Percentiles rank a stretch among this genome's conserved stretches.
These are phyloP conservation scores for Saccharomyces hybrid DNA, from an alignment of 1,139 yeast species.

Conservation along the genomic window DNA sequence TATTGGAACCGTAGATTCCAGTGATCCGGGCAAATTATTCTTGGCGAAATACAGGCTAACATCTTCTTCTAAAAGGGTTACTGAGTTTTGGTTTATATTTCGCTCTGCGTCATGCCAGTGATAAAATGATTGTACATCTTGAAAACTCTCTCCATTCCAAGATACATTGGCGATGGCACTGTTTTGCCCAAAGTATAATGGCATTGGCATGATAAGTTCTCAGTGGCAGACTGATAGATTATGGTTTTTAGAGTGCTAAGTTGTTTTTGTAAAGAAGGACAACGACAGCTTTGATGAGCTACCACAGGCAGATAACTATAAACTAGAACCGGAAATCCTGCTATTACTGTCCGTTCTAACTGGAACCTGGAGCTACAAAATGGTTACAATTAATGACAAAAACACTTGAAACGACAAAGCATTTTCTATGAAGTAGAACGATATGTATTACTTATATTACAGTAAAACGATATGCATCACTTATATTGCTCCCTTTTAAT, in stretches of 20 bases:
- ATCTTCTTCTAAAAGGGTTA: not conserved
- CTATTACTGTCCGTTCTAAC: not conserved
- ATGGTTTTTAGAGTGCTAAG: not conserved
- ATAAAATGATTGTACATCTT: not conserved
- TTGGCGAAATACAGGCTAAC: not conserved
- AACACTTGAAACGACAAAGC: not conserved
- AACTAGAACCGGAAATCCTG: not conserved
- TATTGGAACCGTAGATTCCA: not conserved
- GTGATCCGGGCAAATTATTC: not conserved
- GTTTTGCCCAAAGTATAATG: not conserved
- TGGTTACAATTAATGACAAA: not conserved
- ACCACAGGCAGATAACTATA: not conserved
- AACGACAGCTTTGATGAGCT: not conserved
- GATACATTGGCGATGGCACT: not conserved
- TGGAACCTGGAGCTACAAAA: not conserved
- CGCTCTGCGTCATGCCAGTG: not conserved
- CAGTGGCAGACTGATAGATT: not conserved
- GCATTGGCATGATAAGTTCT: not conserved
- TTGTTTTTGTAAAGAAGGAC: too few relatives aligned
- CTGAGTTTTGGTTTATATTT: not conserved
- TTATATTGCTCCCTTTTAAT: conserved; percentile 6
- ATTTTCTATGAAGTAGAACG: too few relatives aligned
- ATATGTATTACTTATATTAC: not conserved
- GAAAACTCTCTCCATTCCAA: not conserved
- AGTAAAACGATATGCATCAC: too few relatives aligned